Conservation (phyloP, 2,329 filamentous ascomycete species). For the Plenodomus tracheiphilus region DNA sequence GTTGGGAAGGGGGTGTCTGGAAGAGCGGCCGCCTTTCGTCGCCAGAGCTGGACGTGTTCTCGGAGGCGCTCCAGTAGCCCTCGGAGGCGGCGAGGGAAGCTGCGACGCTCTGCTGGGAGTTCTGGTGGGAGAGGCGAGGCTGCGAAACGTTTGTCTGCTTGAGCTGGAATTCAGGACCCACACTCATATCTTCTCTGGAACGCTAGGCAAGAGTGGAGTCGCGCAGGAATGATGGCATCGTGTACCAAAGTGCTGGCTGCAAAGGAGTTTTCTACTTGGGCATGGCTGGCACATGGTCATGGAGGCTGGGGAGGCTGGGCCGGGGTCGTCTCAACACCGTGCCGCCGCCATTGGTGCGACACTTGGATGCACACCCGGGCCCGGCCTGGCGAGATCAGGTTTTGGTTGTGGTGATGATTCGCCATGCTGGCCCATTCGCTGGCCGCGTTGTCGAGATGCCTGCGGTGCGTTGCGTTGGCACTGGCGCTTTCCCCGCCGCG, state of each 20-base stretch:
- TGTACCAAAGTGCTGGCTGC: constrained; percentile 16
- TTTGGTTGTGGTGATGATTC: constrained; percentile 1
- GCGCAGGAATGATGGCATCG: constrained; percentile 33
- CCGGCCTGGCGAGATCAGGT: constrained; percentile 7
- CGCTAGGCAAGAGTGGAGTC: constrained; percentile 31
- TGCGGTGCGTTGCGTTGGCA: constrained; percentile 19
- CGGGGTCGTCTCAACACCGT: constrained; percentile 26
- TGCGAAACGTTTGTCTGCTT: constrained; percentile 49
- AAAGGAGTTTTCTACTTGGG: constrained; percentile 28
- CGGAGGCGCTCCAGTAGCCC: constrained; percentile 55
- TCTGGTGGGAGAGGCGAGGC: constrained; percentile 45
- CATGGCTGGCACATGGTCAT: constrained; percentile 29
- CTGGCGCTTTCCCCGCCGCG: constrained; percentile 8
- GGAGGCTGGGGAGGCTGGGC: constrained; percentile 37
- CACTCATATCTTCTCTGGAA: constrained; percentile 40
- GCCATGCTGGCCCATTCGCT: background rate
- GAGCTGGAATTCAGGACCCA: constrained; percentile 43
- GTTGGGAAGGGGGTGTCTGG: constrained; percentile 41
- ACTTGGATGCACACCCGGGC: constrained; percentile 8
- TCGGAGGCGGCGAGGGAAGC: constrained; percentile 54
- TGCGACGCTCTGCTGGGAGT: constrained; percentile 52
- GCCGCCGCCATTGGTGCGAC: constrained; percentile 28
- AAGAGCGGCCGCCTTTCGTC: constrained; percentile 37
- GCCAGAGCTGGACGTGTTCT: constrained; percentile 42
- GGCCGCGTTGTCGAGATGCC: background rate